Evolutionary conservation across 2,329 filamentous ascomycete species (phyloP).

Genomic region (Curvularia verruculosa): DNA sequence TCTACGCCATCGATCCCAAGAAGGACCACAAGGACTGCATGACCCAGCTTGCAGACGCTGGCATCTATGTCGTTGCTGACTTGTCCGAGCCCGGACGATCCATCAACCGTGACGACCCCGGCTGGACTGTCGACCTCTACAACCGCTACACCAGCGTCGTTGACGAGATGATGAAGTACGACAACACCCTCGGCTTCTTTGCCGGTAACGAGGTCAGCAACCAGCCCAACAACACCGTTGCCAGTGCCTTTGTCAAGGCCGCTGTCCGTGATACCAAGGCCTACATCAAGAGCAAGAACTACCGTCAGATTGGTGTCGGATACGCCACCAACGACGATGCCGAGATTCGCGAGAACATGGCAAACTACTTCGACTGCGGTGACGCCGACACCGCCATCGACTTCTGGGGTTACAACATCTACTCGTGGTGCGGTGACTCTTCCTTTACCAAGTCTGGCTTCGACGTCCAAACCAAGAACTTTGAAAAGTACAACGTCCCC

Average conservation of each 20-base stretch:
- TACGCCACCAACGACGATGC: slow-evolving; percentile 96
- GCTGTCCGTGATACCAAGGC: slow-evolving; percentile 95
- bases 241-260: slow-evolving; percentile 95
- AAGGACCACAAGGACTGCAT: slow-evolving; percentile 84
- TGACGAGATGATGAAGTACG: slow-evolving; percentile 79
- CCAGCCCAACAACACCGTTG: slow-evolving; percentile 82
- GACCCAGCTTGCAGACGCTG: slow-evolving; percentile 77
- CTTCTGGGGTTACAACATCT: slow-evolving; percentile 99
- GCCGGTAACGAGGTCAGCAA: slow-evolving; percentile 98
- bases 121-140: slow-evolving; percentile 81
- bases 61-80: slow-evolving; percentile 96
- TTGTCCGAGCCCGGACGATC: slow-evolving; percentile 80
- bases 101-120: slow-evolving; percentile 80
- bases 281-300: slow-evolving; percentile 82
- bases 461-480: slow-evolving; percentile 81
- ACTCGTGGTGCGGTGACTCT: slow-evolving; percentile 96
- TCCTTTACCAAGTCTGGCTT: slow-evolving; percentile 79
- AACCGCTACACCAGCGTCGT: slow-evolving; percentile 82
- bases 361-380: slow-evolving; percentile 95
- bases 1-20: slow-evolving; percentile 87
- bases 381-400: slow-evolving; percentile 71
- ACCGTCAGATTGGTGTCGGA: slow-evolving; percentile 83
- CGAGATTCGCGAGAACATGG: slow-evolving; percentile 79
- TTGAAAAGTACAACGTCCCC: slow-evolving; percentile 85
- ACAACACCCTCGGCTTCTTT: slow-evolving; percentile 96